phyloP scores from a whole-genome alignment of 2,329 filamentous ascomycete genomes.

The Fusarium compactum region DNA sequence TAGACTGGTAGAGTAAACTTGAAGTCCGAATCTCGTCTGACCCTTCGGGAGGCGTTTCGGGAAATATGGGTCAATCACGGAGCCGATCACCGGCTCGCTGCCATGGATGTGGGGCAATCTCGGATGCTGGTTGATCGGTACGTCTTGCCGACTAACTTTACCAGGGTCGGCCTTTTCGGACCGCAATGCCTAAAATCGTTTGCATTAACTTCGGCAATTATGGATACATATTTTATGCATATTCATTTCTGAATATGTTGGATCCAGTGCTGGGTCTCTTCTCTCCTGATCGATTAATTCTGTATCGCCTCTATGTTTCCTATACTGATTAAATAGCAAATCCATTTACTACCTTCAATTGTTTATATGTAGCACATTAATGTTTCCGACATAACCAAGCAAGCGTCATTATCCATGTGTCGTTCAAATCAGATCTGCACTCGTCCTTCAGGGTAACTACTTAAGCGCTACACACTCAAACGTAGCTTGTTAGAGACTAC shows the following conservation, averaged over 20 bases:
- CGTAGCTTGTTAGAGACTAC: conserved; percentile 12
- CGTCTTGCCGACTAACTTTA: neutral
- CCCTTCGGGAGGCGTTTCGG: neutral
- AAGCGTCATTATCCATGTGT: neutral
- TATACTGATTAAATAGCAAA: neutral
- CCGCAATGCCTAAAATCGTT: neutral
- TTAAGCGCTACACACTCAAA: conserved; percentile 15
- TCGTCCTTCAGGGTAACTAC: conserved; percentile 22
- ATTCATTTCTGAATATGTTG: neutral
- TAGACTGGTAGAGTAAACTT: neutral
- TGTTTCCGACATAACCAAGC: neutral
- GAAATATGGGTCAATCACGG: neutral
- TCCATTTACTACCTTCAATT: neutral
- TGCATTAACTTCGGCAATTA: conserved; percentile 2
- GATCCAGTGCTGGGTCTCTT: rapidly evolving
- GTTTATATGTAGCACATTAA: neutral
- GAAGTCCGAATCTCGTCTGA: neutral
- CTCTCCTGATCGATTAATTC: neutral
- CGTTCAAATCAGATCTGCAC: neutral
- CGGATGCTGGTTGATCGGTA: conserved; percentile 4
- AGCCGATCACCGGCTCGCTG: neutral
- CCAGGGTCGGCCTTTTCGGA: neutral
- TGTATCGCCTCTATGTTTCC: too few relatives aligned
- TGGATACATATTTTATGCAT: neutral
- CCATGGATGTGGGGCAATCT: neutral